Percentiles rank a stretch among this genome's conserved stretches.
These are phyloP conservation scores for Podaxis mareebaensis DNA, from an alignment of 768 basidiomycete species.

Conservation along the genomic window DNA sequence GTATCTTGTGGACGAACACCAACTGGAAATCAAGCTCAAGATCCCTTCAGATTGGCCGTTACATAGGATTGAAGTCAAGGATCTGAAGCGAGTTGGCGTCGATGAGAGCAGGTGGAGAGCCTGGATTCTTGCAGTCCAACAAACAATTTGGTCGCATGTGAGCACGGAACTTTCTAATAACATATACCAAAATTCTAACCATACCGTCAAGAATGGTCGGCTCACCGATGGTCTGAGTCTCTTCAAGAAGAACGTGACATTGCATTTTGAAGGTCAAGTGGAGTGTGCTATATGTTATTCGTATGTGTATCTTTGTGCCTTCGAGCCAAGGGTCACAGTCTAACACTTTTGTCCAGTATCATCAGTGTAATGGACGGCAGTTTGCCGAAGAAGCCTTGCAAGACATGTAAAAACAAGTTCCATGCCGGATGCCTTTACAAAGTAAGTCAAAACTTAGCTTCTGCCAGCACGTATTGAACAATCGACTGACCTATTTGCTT, in stretches of 20 bases:
- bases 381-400: conserved; percentile 88
- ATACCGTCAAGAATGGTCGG: conserved; percentile 69
- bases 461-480: background rate
- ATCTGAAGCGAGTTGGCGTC: conserved; percentile 82
- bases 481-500: background rate
- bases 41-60: conserved; percentile 93
- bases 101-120: conserved; percentile 89
- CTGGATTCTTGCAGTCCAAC: conserved; percentile 92
- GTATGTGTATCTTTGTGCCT: conserved; percentile 40
- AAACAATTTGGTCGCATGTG: conserved; percentile 86
- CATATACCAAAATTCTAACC: background rate
- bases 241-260: conserved; percentile 91
- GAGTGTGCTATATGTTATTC: conserved; percentile 98
- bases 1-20: conserved; percentile 91
- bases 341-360: conserved; percentile 49
- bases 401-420: conserved; percentile 93
- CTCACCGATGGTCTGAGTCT: conserved; percentile 85
- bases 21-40: conserved; percentile 83
- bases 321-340: background rate
- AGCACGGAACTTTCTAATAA: conserved; percentile 24
- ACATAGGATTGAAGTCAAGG: conserved; percentile 83
- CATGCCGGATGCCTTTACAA: conserved; percentile 92
- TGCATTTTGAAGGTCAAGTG: conserved; percentile 94
- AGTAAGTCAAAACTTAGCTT: conserved; percentile 32
- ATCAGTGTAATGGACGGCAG: conserved; percentile 88